phyloP scores from a whole-genome alignment of 2,329 filamentous ascomycete species.

The Hypoxylon sp. region DNA sequence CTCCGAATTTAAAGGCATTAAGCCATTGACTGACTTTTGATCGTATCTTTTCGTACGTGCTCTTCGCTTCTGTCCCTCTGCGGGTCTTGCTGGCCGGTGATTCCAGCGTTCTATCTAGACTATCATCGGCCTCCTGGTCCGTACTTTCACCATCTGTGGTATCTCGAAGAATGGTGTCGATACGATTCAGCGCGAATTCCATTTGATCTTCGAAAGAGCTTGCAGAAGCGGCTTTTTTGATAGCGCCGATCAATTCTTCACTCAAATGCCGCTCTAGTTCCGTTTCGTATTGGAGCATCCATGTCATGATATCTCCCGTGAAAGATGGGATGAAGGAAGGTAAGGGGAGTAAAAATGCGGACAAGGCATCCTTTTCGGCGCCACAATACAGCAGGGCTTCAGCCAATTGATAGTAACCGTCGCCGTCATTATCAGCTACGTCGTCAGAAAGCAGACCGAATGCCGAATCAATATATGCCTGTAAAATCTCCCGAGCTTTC shows the following conservation, averaged over 20 bases:
- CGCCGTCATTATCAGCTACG: slow-evolving; percentile 7
- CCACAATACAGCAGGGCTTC: slow-evolving; percentile 3
- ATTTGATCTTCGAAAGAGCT: neutral
- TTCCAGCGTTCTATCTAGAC: neutral
- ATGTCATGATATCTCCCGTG: neutral
- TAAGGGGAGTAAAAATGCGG: neutral
- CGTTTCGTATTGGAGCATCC: slow-evolving; percentile 13
- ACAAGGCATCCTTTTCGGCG: slow-evolving; percentile 1
- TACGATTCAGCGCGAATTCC: neutral
- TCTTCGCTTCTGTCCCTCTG: neutral
- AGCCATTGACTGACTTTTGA: neutral
- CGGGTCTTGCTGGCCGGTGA: neutral
- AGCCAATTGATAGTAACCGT: slow-evolving; percentile 2
- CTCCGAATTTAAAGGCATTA: neutral
- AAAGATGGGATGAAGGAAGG: neutral
- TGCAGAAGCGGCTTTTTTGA: neutral
- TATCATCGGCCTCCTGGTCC: neutral
- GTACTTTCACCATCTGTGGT: neutral
- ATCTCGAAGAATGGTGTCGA: neutral
- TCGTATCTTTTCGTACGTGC: neutral
- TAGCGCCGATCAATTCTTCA: neutral
- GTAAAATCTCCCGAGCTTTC: slow-evolving; percentile 6
- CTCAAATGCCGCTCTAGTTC: neutral
- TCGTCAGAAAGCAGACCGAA: slow-evolving; percentile 17
- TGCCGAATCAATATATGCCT: slow-evolving; percentile 3